Evolutionary conservation across 768 basidiomycete species (phyloP).

Genomic region (Hygrocybe coccinea): DNA sequence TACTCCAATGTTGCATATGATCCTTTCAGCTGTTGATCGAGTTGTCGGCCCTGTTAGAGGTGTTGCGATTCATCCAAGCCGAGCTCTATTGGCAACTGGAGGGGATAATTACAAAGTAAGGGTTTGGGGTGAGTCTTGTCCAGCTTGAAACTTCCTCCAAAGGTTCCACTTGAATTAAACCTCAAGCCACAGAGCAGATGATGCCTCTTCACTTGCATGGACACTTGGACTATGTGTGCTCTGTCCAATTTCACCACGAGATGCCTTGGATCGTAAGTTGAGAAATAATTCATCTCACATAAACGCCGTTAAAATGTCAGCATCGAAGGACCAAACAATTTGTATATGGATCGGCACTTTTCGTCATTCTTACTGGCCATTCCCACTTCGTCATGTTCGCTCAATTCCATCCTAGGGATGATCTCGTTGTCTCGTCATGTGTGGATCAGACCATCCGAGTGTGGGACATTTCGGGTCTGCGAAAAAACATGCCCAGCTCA

Average conservation of each 20-base stretch:
- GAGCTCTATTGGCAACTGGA: constrained; percentile 86
- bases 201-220: constrained; percentile 91
- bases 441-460: constrained; percentile 99
- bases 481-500: constrained; percentile 68
- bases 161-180: constrained; percentile 40
- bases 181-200: constrained; percentile 82
- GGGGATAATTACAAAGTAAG: constrained; percentile 99
- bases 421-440: constrained; percentile 93
- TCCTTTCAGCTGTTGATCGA: too few relatives aligned
- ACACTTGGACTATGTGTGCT: constrained; percentile 95
- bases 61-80: constrained; percentile 91
- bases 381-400: constrained; percentile 99
- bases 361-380: constrained; percentile 91
- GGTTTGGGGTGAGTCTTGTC: constrained; percentile 79
- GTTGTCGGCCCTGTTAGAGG: constrained; percentile 90
- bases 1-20: too few relatives aligned
- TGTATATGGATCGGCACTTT: constrained; percentile 99
- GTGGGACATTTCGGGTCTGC: constrained; percentile 97
- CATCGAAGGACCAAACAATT: constrained; percentile 98
- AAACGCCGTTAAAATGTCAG: constrained; percentile 64
- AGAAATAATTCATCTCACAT: constrained; percentile 1
- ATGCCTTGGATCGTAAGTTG: constrained; percentile 96
- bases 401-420: constrained; percentile 97
- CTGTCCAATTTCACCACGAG: constrained; percentile 97
- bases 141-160: background rate